Conservation (phyloP, 768 basidiomycete genomes). For the Gautieria morchelliformis region DNA sequence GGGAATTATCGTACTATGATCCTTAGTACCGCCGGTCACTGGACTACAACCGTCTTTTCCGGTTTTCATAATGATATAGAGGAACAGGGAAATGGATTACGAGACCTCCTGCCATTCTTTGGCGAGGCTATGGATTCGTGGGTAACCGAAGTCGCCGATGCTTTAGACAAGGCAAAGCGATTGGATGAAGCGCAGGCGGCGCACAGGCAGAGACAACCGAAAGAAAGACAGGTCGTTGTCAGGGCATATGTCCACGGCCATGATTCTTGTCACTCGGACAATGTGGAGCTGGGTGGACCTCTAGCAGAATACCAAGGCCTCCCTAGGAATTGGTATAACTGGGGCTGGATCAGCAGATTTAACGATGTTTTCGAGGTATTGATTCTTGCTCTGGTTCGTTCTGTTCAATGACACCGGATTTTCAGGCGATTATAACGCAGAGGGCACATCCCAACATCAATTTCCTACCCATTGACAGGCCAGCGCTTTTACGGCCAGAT, state of each 20-base stretch:
- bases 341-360: slow-evolving; percentile 49
- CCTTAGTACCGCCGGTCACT: slow-evolving; percentile 58
- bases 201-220: slow-evolving; percentile 11
- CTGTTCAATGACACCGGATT: neutral
- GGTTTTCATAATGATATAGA: slow-evolving; percentile 27
- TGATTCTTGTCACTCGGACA: slow-evolving; percentile 47
- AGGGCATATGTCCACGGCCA: slow-evolving; percentile 58
- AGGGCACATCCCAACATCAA: slow-evolving; percentile 42
- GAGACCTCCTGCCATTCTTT: slow-evolving; percentile 48
- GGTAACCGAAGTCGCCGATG: slow-evolving; percentile 41
- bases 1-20: slow-evolving; percentile 53
- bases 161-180: slow-evolving; percentile 27
- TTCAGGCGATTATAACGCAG: slow-evolving; percentile 33
- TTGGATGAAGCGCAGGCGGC: slow-evolving; percentile 9
- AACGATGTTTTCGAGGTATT: slow-evolving; percentile 51
- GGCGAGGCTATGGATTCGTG: slow-evolving; percentile 45
- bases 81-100: slow-evolving; percentile 36
- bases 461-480: slow-evolving; percentile 52
- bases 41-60: slow-evolving; percentile 49
- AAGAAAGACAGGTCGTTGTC: slow-evolving; percentile 38
- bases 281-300: slow-evolving; percentile 32
- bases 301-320: slow-evolving; percentile 29
- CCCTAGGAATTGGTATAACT: slow-evolving; percentile 49
- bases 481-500: slow-evolving; percentile 54
- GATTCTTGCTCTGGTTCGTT: slow-evolving; percentile 4